phyloP scores from a whole-genome alignment of 2,329 filamentous ascomycete species.

The Xylariales sp. region DNA sequence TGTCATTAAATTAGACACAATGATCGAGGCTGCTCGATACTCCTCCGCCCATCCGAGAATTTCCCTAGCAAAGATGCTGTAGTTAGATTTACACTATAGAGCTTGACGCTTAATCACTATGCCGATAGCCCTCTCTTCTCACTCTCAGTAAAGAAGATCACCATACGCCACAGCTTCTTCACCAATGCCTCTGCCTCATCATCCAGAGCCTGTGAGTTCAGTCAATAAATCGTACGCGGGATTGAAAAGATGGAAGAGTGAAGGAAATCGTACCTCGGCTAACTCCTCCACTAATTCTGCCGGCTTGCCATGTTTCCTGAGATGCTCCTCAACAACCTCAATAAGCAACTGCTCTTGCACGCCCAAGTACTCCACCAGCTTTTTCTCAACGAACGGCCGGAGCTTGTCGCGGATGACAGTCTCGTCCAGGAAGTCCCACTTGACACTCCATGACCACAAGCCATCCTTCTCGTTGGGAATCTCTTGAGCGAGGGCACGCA shows the following conservation, averaged over 20 bases:
- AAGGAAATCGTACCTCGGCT: constrained; percentile 55
- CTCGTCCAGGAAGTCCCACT: constrained; percentile 88
- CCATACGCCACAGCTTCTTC: constrained; percentile 97
- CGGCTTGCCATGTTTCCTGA: constrained; percentile 71
- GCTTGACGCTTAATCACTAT: too few relatives aligned
- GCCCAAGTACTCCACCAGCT: constrained; percentile 93
- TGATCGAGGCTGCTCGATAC: too few relatives aligned
- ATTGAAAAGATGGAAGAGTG: neutral
- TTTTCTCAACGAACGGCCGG: constrained; percentile 93
- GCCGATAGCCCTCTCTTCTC: constrained; percentile 83
- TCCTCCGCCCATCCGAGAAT: too few relatives aligned
- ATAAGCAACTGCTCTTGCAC: constrained; percentile 95
- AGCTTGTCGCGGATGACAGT: constrained; percentile 78
- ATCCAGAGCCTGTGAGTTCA: constrained; percentile 64
- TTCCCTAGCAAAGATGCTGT: too few relatives aligned
- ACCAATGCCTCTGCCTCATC: constrained; percentile 92
- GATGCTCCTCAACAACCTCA: constrained; percentile 83
- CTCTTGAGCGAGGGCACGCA: constrained; percentile 77
- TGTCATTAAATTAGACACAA: too few relatives aligned
- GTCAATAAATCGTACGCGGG: constrained; percentile 23
- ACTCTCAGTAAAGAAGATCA: constrained; percentile 94
- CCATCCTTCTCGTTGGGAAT: constrained; percentile 84
- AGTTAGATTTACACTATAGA: too few relatives aligned
- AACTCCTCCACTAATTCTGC: constrained; percentile 78
- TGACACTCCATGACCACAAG: constrained; percentile 87